Evolutionary conservation across 495 filamentous ascomycete genomes (phyloP).

Genomic region (Durotheca rogersii): DNA sequence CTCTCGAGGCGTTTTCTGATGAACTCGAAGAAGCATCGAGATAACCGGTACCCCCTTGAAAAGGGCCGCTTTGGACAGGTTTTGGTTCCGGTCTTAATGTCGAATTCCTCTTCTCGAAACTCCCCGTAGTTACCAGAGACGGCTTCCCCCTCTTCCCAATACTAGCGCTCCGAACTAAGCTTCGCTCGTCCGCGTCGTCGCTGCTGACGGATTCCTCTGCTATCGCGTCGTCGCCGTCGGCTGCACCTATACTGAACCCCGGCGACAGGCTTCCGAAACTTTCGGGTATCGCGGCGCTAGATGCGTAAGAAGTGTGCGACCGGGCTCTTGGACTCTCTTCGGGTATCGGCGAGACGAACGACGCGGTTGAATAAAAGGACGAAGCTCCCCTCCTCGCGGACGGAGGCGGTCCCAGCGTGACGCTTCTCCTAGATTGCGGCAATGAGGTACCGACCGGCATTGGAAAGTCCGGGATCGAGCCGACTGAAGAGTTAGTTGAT

Average conservation of each 20-base stretch:
- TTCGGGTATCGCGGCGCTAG: conserved; percentile 75
- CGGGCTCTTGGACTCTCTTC: conserved; percentile 70
- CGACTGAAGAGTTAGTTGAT: conserved; percentile 58
- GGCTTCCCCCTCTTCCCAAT: conserved; percentile 72
- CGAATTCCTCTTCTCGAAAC: conserved; percentile 28
- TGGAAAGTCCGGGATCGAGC: conserved; percentile 63
- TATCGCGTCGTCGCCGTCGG: conserved; percentile 48
- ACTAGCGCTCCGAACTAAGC: conserved; percentile 75
- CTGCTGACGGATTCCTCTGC: conserved; percentile 52
- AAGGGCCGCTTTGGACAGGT: conserved; percentile 39
- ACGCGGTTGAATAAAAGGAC: conserved; percentile 71
- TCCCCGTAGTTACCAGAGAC: conserved; percentile 62
- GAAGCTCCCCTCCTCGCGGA: conserved; percentile 67
- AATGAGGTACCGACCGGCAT: conserved; percentile 43
- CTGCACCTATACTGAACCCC: conserved; percentile 45
- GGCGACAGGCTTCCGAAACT: conserved; percentile 58
- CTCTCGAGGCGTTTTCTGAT: conserved; percentile 32
- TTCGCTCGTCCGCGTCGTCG: conserved; percentile 60
- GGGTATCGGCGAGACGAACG: conserved; percentile 83
- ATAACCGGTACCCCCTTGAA: conserved; percentile 45
- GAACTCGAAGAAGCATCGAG: conserved; percentile 47
- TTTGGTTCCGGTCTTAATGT: conserved; percentile 35
- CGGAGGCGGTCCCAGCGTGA: conserved; percentile 63
- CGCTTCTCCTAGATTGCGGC: conserved; percentile 52
- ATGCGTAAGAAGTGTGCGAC: conserved; percentile 71